A percentile compares a stretch with the other conserved stretches of the same genome.
These are phyloP conservation scores for Epichloe sp. DNA, from an alignment of 2,329 filamentous ascomycete genomes.

Conservation along the genomic window DNA sequence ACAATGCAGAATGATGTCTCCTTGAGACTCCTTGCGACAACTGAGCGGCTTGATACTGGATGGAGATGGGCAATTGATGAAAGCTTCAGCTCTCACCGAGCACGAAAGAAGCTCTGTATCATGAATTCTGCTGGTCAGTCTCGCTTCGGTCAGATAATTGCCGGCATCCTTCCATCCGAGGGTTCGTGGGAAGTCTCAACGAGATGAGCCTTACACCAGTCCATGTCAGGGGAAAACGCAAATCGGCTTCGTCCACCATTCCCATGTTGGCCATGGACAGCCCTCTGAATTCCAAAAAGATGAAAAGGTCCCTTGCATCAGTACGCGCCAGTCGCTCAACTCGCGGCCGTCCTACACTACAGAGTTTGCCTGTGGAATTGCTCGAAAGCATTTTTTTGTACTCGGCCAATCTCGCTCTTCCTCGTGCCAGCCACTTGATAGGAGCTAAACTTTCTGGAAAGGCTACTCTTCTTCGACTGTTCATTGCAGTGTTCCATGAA, in stretches of 20 bases:
- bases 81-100: background rate
- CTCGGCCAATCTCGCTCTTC: conserved; percentile 35
- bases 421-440: conserved; percentile 29
- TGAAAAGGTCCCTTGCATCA: conserved; percentile 16
- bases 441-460: conserved; percentile 32
- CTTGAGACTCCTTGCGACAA: background rate
- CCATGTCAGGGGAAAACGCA: conserved; percentile 34
- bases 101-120: background rate
- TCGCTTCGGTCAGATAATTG: background rate
- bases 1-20: too few species aligned
- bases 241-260: conserved; percentile 9
- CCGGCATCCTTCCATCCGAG: background rate
- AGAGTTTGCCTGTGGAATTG: conserved; percentile 36
- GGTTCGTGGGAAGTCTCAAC: background rate
- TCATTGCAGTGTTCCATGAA: conserved; percentile 23
- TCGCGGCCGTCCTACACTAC: conserved; percentile 15
- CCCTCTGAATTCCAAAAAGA: conserved; percentile 10
- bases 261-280: conserved; percentile 4
- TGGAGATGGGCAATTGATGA: background rate
- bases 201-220: conserved; percentile 37
- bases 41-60: background rate
- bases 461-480: conserved; percentile 23
- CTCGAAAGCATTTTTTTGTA: conserved; percentile 39
- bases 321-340: conserved; percentile 16
- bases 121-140: background rate